Percentiles rank a stretch among this genome's conserved stretches.
phyloP scores from a whole-genome alignment of 306 rosid species.

The Senna siamea region DNA sequence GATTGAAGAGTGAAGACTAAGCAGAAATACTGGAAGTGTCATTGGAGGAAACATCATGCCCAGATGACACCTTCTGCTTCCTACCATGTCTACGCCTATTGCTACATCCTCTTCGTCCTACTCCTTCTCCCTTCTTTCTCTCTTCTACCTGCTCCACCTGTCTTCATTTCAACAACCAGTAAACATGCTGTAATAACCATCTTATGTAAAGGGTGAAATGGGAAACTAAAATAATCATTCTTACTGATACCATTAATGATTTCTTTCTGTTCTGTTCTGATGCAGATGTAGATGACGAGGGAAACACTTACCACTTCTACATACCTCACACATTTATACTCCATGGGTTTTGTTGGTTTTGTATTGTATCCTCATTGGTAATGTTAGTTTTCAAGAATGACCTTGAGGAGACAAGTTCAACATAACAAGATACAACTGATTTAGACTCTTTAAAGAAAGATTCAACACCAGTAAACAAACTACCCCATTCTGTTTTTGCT shows the following conservation, averaged over 20 bases:
- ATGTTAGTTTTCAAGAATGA: conserved; percentile 41
- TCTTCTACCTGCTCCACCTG: conserved; percentile 52
- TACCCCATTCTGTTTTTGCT: too few species aligned
- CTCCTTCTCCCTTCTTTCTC: conserved; percentile 47
- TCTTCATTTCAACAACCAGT: conserved; percentile 48
- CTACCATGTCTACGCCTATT: conserved; percentile 44
- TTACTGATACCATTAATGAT: too few species aligned
- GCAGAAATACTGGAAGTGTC: conserved; percentile 50
- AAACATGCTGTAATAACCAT: too few species aligned
- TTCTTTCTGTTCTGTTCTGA: too few species aligned
- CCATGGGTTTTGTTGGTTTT: conserved; percentile 23
- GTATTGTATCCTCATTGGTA: conserved; percentile 50
- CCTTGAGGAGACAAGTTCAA: conserved; percentile 48
- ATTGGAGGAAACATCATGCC: conserved; percentile 52
- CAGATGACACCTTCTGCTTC: conserved; percentile 55
- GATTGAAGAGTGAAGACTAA: too few species aligned
- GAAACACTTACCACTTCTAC: conserved; percentile 41
- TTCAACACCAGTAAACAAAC: conserved; percentile 11
- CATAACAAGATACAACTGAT: conserved; percentile 36
- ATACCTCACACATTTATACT: conserved; percentile 35
- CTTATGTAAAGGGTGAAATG: too few species aligned
- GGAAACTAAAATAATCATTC: too few species aligned
- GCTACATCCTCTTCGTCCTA: conserved; percentile 51
- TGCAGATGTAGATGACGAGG: too few species aligned
- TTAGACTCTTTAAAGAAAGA: conserved; percentile 35